These are phyloP conservation scores for Candida sp. DNA, from an alignment of 1,139 yeast genomes.

Conservation along the genomic window DNA sequence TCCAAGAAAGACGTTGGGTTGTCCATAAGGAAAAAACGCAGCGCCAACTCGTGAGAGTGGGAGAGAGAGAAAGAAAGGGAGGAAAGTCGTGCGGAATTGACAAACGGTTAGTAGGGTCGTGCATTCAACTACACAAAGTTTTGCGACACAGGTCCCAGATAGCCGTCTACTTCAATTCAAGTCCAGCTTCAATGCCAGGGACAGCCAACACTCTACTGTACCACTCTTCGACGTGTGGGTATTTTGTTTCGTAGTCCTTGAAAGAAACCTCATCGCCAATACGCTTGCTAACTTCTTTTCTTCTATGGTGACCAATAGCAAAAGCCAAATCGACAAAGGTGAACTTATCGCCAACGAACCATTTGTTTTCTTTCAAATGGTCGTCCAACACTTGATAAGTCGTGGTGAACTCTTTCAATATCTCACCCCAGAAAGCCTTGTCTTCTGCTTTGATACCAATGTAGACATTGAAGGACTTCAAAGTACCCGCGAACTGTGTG, in stretches of 20 bases:
- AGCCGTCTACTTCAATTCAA: not conserved
- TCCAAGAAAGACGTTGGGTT: constrained; percentile 1
- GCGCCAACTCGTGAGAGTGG: not conserved
- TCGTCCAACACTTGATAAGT: constrained; percentile 2
- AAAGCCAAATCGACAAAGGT: constrained; percentile 14
- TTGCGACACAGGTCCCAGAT: too few relatives aligned
- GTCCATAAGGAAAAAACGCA: not conserved
- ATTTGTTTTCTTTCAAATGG: not conserved
- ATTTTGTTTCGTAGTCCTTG: constrained; percentile 8
- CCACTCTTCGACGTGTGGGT: constrained; percentile 12
- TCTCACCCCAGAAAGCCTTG: not conserved
- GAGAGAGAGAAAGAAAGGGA: not conserved
- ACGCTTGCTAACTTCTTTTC: constrained; percentile 8
- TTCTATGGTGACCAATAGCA: constrained; percentile 10
- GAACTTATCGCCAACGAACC: constrained; percentile 15
- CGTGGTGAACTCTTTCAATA: not conserved
- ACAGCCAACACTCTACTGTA: constrained; percentile 7
- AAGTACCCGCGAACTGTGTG: constrained; percentile 10
- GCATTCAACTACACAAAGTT: too few relatives aligned
- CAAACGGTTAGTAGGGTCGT: not conserved
- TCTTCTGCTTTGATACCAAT: not conserved
- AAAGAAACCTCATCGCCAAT: constrained; percentile 5
- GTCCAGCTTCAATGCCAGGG: constrained; percentile 8
- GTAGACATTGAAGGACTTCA: not conserved
- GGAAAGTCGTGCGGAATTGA: not conserved